phyloP scores from a whole-genome alignment of 331 rosid species.

The Rhamnella rubrinervis region DNA sequence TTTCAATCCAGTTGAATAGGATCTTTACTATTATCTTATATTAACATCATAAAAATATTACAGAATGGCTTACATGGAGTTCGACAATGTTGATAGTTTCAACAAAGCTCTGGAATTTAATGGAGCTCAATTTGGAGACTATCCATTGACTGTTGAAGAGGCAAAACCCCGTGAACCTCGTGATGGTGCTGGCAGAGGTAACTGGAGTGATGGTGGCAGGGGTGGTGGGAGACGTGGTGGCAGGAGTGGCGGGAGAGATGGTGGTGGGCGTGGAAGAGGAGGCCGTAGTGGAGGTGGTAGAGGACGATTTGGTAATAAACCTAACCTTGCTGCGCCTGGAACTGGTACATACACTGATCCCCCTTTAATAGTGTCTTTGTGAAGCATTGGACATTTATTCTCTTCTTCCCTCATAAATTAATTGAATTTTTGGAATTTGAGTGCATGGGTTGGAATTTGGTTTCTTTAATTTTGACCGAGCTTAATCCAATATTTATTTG shows the following conservation, averaged over 20 bases:
- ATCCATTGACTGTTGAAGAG: slow-evolving; percentile 55
- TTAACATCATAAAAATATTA: background rate
- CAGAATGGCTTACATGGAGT: slow-evolving; percentile 87
- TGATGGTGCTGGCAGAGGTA: slow-evolving; percentile 5
- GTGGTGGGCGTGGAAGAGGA: slow-evolving; percentile 31
- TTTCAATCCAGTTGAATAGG: too few species aligned
- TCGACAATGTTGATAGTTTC: slow-evolving; percentile 33
- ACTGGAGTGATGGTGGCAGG: slow-evolving; percentile 35
- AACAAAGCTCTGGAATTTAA: slow-evolving; percentile 59
- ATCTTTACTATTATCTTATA: too few species aligned
- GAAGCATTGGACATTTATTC: background rate
- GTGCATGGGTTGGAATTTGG: too few species aligned
- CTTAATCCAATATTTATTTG: too few species aligned
- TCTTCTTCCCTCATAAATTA: background rate
- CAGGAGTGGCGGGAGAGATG: slow-evolving; percentile 21
- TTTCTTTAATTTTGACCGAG: too few species aligned
- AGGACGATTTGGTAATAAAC: slow-evolving; percentile 32
- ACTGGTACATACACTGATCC: slow-evolving; percentile 15
- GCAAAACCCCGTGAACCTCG: slow-evolving; percentile 64
- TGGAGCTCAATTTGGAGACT: slow-evolving; percentile 46
- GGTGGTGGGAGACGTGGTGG: slow-evolving; percentile 14
- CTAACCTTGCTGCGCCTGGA: slow-evolving; percentile 47
- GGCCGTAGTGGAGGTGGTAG: slow-evolving; percentile 32
- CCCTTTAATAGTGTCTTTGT: background rate
- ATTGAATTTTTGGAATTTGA: too few species aligned